Evolutionary conservation across 768 basidiomycete species (phyloP).

Genomic region (Boletus bicolor): DNA sequence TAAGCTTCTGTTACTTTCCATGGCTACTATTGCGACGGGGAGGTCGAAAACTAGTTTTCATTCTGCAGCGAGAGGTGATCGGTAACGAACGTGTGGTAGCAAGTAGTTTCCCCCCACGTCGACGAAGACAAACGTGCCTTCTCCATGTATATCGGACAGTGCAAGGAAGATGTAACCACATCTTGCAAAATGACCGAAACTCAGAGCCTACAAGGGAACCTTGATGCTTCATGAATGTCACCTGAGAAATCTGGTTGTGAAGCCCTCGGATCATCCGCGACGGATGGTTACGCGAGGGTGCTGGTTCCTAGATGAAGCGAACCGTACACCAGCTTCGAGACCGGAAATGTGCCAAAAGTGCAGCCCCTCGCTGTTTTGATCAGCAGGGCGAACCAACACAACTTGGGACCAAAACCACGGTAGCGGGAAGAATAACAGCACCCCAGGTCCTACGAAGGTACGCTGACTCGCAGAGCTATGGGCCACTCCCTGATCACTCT

Average conservation of each 20-base stretch:
- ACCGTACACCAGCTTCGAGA: neutral
- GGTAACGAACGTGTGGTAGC: neutral
- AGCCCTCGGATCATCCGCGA: slow-evolving; percentile 21
- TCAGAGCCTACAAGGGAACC: neutral
- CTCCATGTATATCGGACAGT: neutral
- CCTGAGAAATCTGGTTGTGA: slow-evolving; percentile 8
- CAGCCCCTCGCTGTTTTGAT: neutral
- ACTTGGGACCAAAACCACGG: neutral
- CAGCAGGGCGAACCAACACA: neutral
- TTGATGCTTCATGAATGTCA: neutral
- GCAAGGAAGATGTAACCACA: neutral
- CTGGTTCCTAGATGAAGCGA: slow-evolving; percentile 7
- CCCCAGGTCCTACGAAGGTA: neutral
- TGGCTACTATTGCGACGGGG: neutral
- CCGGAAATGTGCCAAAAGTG: neutral
- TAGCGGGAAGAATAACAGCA: neutral
- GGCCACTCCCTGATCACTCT: neutral
- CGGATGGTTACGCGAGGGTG: neutral
- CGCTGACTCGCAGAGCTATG: neutral
- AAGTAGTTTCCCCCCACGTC: neutral
- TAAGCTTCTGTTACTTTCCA: neutral
- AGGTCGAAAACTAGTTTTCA: neutral
- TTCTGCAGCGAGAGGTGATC: neutral
- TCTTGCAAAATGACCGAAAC: neutral
- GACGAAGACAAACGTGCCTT: neutral